Evolutionary conservation across 345 rosid species (phyloP), one percentile per base, ranked within the genome.

Genomic region (Geranium brycei): DNA sequence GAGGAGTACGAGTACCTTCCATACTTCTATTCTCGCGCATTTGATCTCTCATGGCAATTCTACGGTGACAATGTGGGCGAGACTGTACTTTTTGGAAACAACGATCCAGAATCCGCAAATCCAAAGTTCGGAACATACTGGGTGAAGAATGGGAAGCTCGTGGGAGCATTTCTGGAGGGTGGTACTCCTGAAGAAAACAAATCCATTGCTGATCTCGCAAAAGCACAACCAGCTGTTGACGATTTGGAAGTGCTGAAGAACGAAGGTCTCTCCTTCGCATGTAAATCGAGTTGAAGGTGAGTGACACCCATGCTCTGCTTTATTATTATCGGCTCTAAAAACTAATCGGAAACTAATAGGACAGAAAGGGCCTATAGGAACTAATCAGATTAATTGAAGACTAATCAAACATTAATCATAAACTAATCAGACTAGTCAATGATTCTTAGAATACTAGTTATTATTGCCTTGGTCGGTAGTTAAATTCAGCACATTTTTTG

Each of bases 21-120:
- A 31, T 89, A 59, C 83, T 92, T 92, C 88, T 92, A 92, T 73
- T 92, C 98, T 14, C 95, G 98, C 13, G 69, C 98, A 66, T 92
- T 23, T 23, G 28, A 23, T 23, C 28, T 23, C 28, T 23, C 28
- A 2, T 23, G 28, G 28, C 28, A 23, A 63, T 92, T 92, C 81
- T 92, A 92, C 2, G 98, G 98, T 53, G 98, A 89, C 85, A 92
- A 89, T 61, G 93, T 89, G 3, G 98, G 98, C 1, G 96, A 89
- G 51, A 72, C 91, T 0, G 91, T 89, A 57, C 75, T 93, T 0
- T 93, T 93, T 4, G 99, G 97, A 64, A 86, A 88, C 78, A 85
- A 60, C 67, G 64, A 79, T 64, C 91, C 87, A n/a, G 35, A 82
- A 38, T 76, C 83, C 59, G 70, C 81, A 14, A 84, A 81, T 63